Evolutionary conservation across 2,329 filamentous ascomycete species (phyloP), one percentile per base, ranked within the genome.

Genomic region (Penicillium freii): DNA sequence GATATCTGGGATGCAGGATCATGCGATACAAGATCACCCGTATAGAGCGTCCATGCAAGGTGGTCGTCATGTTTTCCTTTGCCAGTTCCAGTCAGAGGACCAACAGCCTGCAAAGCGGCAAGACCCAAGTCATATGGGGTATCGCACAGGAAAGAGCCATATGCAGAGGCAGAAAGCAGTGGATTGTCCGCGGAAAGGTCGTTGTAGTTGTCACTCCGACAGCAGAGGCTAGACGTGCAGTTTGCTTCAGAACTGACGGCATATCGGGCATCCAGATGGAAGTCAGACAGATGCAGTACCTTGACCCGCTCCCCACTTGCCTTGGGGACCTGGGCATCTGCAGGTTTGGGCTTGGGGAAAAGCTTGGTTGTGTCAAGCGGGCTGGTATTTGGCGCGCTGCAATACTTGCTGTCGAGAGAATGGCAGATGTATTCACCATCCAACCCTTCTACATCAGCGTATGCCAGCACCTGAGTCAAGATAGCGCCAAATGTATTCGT

Each of bases 381-480:
- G 7, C 71, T 71, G 3, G 80, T 78, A 0, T 66, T 66, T 6
- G 82, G 82, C 13, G 67, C 64, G 1, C 75, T 68, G 64, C 84
- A 86, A 64, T 80, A 83, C 5, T 61, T 74, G 31, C 67, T 75
- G 51, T 75, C 78, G 5, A 85, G 62, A 17, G 73, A 77, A 60
- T 80, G 78, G 72, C 83, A 86, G 45, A 86, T 84, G 58, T 83
- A 84, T 54, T 78, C 71, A 5, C 83, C 84, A 66, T 86, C 84
- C 2, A 80, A 72, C 9, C 82, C 82, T 21, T 73, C 71, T 9
- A 85, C 74, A 65, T 85, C 77, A 8, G 82, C 82, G 43, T 79
- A 73, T 3, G 80, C 77, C 33, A 86, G 71, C 2, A 86, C 74
- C 62, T 86, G 83, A 5, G 82, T 82, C 82, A 82, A 85, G 54